phyloP scores from a whole-genome alignment of 2,329 filamentous ascomycete species.

The Pyricularia sp. region DNA sequence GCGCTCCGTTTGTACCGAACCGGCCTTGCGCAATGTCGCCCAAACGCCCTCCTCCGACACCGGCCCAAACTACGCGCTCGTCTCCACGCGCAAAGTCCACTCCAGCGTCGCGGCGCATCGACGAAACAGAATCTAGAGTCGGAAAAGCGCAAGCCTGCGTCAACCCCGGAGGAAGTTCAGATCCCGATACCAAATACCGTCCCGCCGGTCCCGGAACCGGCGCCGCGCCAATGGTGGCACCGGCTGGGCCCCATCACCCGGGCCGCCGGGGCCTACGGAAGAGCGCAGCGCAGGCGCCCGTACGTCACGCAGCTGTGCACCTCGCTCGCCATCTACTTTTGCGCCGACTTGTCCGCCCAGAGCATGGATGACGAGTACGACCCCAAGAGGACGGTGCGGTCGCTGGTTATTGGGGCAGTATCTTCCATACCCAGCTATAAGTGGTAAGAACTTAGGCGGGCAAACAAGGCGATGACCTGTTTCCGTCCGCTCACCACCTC shows the following conservation, averaged over 20 bases:
- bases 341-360: slow-evolving; percentile 72
- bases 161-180: slow-evolving; percentile 17
- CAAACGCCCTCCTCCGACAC: neutral
- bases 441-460: slow-evolving; percentile 50
- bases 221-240: slow-evolving; percentile 35
- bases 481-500: neutral
- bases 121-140: neutral
- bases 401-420: slow-evolving; percentile 64
- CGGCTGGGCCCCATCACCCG: slow-evolving; percentile 47
- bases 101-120: neutral
- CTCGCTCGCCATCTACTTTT: slow-evolving; percentile 68
- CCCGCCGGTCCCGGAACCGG: slow-evolving; percentile 33
- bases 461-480: neutral
- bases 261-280: slow-evolving; percentile 51
- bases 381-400: slow-evolving; percentile 56
- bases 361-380: slow-evolving; percentile 52
- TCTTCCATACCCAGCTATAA: slow-evolving; percentile 70
- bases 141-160: neutral
- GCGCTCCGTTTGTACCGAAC: neutral
- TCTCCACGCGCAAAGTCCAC: neutral
- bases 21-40: neutral
- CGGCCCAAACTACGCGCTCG: neutral
- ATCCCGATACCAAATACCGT: slow-evolving; percentile 34
- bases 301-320: slow-evolving; percentile 72
- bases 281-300: slow-evolving; percentile 61